Base-by-base conservation (phyloP, 1,284 basidiomycete genomes). In the Caloboletus firmus region DNA sequence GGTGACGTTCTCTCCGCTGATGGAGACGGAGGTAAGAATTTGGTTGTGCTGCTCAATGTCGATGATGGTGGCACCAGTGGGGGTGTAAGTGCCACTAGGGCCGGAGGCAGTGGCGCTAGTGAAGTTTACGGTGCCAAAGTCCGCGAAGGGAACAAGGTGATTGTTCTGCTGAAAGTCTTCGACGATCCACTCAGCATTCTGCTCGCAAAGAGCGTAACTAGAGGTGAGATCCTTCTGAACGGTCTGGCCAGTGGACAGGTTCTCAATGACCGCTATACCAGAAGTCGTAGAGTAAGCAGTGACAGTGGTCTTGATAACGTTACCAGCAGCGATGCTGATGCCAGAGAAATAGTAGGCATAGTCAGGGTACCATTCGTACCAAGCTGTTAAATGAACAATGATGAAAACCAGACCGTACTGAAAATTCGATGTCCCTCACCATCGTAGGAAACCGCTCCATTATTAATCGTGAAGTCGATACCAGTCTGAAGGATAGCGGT, bases 161-260 rank as follows among this genome's bases (percentile, higher is more conserved):
- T 35, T 40, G 13, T 26, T 18, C 20, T 49, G 11, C 18, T 53
- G 24, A 45, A 58, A 54, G 52, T 64, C 64, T 13, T 68, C 66
- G 8, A 65, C 51, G 31, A 65, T 65, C 66, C 63, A 68, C 41
- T 68, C 63, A 8, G 56, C 63, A 13, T 56, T 55, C 51, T 50
- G 6, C 41, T 49, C 44, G 34, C 62, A 68, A n/a, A 67, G 64
- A 41, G 62, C 37, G 5, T 37, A 45, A 4, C 40, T 18, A 32
- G 64, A 68, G 10, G 31, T 48, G 36, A 67, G 12, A 0, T 31
- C 4, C 40, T 56, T 1, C 2, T 22, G 43, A 26, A 55, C 50
- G 4, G 46, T 53, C 41, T 58, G 34, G 7, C 44, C 47, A 13
- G 31, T 63, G 45, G 59, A 49, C 50, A 47, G 8, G 51, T 65